Conservation (phyloP, 73 alveolate genomes). For the Paraurostyla sp. region DNA sequence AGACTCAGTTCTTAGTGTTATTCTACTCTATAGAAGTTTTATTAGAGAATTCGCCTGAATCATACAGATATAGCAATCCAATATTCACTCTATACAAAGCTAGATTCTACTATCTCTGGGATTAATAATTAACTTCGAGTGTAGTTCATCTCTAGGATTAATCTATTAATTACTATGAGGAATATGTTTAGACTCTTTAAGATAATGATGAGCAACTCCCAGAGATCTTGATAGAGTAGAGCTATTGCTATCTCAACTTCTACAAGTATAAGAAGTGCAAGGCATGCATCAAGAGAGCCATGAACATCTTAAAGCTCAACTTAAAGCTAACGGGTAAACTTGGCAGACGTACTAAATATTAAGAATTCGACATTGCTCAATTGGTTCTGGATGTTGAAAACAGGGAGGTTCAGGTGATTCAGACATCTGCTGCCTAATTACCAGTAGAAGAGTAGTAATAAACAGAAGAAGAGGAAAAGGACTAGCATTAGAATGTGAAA, state of each 20-base stretch:
- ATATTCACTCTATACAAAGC: slow-evolving; percentile 49
- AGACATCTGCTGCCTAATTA: too few species aligned
- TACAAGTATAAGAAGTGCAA: slow-evolving; percentile 83
- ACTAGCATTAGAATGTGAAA: slow-evolving; percentile 66
- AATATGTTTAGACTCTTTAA: not conserved
- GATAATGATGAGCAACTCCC: too few species aligned
- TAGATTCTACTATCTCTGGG: slow-evolving; percentile 52
- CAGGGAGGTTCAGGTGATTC: slow-evolving; percentile 65
- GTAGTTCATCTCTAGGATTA: slow-evolving; percentile 57
- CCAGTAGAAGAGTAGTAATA: too few species aligned
- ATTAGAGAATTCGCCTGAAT: not conserved
- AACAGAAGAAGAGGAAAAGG: slow-evolving; percentile 40
- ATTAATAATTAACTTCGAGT: slow-evolving; percentile 51
- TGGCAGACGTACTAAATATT: slow-evolving; percentile 96
- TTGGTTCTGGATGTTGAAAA: slow-evolving; percentile 90
- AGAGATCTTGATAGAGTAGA: slow-evolving; percentile 59
- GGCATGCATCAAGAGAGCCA: slow-evolving; percentile 81
- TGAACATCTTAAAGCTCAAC: slow-evolving; percentile 81
- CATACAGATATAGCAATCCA: not conserved
- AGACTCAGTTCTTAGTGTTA: slow-evolving; percentile 32
- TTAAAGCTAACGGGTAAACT: slow-evolving; percentile 95
- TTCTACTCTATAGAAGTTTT: slow-evolving; percentile 37
- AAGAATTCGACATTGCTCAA: slow-evolving; percentile 90
- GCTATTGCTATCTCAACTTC: slow-evolving; percentile 59
- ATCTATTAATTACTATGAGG: slow-evolving; percentile 48